Evolutionary conservation across 2,329 filamentous ascomycete species (phyloP).

Genomic region (Aspergillus neotritici): DNA sequence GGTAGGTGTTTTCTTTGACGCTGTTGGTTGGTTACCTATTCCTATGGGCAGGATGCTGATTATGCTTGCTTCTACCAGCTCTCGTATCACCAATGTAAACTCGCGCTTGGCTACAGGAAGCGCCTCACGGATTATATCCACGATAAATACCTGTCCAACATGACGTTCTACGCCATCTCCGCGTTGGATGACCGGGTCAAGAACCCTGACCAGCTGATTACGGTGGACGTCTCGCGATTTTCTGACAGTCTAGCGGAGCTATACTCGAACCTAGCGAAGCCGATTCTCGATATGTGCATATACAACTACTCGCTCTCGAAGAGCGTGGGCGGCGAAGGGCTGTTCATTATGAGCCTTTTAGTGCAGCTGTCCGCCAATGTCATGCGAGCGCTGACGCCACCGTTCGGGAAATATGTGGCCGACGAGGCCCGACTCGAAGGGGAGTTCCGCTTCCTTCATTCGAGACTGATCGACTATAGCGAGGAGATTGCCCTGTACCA

Average conservation of each 20-base stretch:
- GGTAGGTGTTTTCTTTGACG: slow-evolving; percentile 50
- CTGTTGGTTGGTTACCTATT: background rate
- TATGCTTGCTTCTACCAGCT: slow-evolving; percentile 51
- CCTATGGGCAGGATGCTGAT: background rate
- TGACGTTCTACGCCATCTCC: slow-evolving; percentile 96
- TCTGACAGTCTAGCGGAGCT: slow-evolving; percentile 90
- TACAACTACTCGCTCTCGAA: slow-evolving; percentile 93
- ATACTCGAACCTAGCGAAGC: slow-evolving; percentile 95
- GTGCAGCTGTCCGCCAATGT: slow-evolving; percentile 89
- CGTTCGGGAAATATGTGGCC: slow-evolving; percentile 95
- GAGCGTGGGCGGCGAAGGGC: slow-evolving; percentile 90
- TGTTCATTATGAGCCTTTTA: slow-evolving; percentile 90
- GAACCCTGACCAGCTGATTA: slow-evolving; percentile 95
- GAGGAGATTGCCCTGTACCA: slow-evolving; percentile 91
- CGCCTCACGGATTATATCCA: slow-evolving; percentile 92
- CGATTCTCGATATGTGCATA: slow-evolving; percentile 88
- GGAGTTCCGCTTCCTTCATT: slow-evolving; percentile 94
- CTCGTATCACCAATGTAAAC: slow-evolving; percentile 92
- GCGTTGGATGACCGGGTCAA: slow-evolving; percentile 96
- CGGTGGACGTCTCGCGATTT: slow-evolving; percentile 93
- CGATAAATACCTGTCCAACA: slow-evolving; percentile 89
- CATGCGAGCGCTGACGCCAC: slow-evolving; percentile 90
- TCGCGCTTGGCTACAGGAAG: slow-evolving; percentile 87
- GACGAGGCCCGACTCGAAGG: slow-evolving; percentile 92
- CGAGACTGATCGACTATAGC: slow-evolving; percentile 87